Evolutionary conservation across 2,329 filamentous ascomycete species (phyloP).

Genomic region (Cladophialophora yegresii): DNA sequence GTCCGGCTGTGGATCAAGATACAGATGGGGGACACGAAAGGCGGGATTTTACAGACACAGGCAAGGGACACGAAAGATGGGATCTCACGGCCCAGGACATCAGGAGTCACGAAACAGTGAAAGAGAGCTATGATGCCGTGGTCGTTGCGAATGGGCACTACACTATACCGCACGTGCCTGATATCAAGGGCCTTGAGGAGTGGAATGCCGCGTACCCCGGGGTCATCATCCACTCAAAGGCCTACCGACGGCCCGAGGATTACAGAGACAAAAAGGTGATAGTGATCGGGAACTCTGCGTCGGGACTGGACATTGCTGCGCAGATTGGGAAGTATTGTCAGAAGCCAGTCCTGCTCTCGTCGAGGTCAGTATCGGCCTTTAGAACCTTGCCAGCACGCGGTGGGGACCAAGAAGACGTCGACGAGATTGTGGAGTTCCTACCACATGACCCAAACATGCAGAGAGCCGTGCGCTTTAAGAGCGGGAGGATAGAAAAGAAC

Average conservation of each 20-base stretch:
- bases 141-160: conserved; percentile 77
- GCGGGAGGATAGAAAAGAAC: conserved; percentile 64
- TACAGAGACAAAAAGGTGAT: conserved; percentile 74
- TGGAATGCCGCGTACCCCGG: conserved; percentile 64
- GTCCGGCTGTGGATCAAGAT: neutral
- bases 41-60: too few species aligned
- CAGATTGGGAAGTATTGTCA: conserved; percentile 68
- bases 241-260: conserved; percentile 66
- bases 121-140: conserved; percentile 68
- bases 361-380: conserved; percentile 52
- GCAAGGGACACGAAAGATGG: conserved; percentile 41
- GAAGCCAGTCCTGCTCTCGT: conserved; percentile 65
- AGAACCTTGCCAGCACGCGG: conserved; percentile 36
- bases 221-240: conserved; percentile 73
- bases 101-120: conserved; percentile 44
- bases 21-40: too few species aligned
- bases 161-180: conserved; percentile 66
- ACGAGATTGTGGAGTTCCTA: conserved; percentile 57
- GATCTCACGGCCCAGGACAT: conserved; percentile 58
- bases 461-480: conserved; percentile 65
- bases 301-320: conserved; percentile 76
- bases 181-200: conserved; percentile 59
- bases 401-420: conserved; percentile 59
- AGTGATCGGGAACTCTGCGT: conserved; percentile 81
- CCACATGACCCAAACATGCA: conserved; percentile 54